Conservation (phyloP, 1,284 basidiomycete genomes). For the Grifola frondosa region DNA sequence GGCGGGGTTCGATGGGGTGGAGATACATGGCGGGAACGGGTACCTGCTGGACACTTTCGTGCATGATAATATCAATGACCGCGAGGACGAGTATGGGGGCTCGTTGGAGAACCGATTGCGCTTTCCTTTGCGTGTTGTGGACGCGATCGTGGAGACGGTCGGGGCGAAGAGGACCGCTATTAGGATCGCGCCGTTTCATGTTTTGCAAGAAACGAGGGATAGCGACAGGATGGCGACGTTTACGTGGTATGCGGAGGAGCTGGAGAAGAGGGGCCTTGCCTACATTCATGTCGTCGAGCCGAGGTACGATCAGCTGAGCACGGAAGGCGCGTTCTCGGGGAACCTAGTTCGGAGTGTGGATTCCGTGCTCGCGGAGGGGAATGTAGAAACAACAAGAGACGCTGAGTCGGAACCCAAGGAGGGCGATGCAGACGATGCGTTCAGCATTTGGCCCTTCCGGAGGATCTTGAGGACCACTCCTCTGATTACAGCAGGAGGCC, state of each 20-base stretch:
- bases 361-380: no score
- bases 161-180: constrained; percentile 44
- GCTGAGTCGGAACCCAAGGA: no score
- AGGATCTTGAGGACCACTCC: no score
- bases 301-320: no score
- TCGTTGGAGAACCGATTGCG: constrained; percentile 51
- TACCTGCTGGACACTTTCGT: constrained; percentile 45
- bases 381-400: no score
- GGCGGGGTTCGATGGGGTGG: constrained; percentile 49
- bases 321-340: no score
- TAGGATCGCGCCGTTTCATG: constrained; percentile 47
- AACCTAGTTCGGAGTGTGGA: no score
- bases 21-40: constrained; percentile 36
- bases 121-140: constrained; percentile 50
- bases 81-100: constrained; percentile 62
- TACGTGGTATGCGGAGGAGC: constrained; percentile 35
- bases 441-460: no score
- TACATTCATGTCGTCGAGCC: constrained; percentile 55
- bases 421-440: no score
- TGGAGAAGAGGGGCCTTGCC: constrained; percentile 51
- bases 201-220: constrained; percentile 46
- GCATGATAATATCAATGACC: constrained; percentile 47
- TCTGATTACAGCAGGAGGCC: no score
- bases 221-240: constrained; percentile 49
- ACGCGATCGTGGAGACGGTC: constrained; percentile 40